These are phyloP conservation scores for Metschnikowia borealis DNA, from an alignment of 805 yeast species.

Conservation along the genomic window DNA sequence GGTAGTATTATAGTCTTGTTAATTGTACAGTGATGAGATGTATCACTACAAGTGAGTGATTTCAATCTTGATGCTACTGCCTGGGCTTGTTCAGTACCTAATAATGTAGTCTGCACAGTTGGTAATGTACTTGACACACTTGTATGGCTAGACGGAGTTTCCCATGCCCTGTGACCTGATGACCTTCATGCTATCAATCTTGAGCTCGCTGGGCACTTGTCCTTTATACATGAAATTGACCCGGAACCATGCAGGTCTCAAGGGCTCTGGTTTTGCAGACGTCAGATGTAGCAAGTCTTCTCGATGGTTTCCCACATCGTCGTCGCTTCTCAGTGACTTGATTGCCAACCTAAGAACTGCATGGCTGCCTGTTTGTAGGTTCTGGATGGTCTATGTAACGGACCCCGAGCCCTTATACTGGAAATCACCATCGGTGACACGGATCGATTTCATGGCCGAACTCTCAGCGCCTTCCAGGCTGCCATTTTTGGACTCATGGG, in stretches of 20 bases:
- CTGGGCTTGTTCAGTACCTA: slow-evolving; percentile 18
- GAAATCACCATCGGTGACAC: slow-evolving; percentile 78
- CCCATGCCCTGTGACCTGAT: slow-evolving; percentile 52
- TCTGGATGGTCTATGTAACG: slow-evolving; percentile 65
- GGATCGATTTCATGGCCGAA: slow-evolving; percentile 47
- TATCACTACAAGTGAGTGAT: no score
- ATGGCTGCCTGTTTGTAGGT: slow-evolving; percentile 56
- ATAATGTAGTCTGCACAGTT: slow-evolving; percentile 56
- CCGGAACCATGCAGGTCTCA: slow-evolving; percentile 37
- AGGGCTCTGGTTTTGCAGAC: not conserved
- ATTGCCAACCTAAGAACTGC: slow-evolving; percentile 66
- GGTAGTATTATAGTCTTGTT: no score
- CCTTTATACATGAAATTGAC: slow-evolving; percentile 62
- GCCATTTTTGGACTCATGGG: slow-evolving; percentile 10
- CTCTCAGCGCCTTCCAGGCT: slow-evolving; percentile 11
- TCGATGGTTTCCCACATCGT: not conserved
- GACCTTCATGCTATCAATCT: slow-evolving; percentile 61
- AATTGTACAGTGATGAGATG: no score
- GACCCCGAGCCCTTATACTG: slow-evolving; percentile 46
- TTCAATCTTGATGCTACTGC: no score
- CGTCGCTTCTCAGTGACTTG: slow-evolving; percentile 2
- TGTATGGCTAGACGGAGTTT: slow-evolving; percentile 69
- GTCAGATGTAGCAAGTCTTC: slow-evolving; percentile 2
- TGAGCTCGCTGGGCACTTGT: slow-evolving; percentile 68
- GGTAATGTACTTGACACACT: slow-evolving; percentile 84